These are phyloP conservation scores for Vickermania ingenoplastis DNA, from an alignment of 208 protist genomes.

Conservation along the genomic window DNA sequence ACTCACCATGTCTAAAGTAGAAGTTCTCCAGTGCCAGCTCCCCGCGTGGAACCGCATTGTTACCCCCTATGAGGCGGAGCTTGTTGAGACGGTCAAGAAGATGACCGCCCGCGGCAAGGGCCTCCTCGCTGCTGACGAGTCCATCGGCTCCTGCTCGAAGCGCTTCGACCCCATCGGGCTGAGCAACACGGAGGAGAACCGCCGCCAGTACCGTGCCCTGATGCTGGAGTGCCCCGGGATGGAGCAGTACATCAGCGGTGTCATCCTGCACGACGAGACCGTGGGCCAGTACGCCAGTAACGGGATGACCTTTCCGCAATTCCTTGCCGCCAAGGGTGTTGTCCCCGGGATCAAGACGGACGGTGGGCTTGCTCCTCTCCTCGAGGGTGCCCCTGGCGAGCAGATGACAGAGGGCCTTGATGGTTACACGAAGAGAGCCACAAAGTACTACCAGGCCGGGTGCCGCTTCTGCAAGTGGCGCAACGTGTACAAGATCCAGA, in stretches of 20 bases:
- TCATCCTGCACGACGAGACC: constrained; percentile 96
- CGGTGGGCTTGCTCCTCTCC: constrained; percentile 62
- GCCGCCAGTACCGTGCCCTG: constrained; percentile 91
- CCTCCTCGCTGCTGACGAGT: constrained; percentile 96
- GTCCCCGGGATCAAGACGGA: constrained; percentile 95
- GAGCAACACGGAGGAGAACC: constrained; percentile 92
- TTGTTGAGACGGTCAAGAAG: constrained; percentile 53
- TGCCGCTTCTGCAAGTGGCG: constrained; percentile 97
- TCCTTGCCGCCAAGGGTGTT: constrained; percentile 76
- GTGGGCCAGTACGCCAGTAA: constrained; percentile 87
- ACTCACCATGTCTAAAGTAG: constrained; percentile 58
- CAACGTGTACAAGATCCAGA: constrained; percentile 91
- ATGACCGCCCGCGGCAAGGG: constrained; percentile 90
- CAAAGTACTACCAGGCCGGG: constrained; percentile 92
- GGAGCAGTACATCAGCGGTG: constrained; percentile 92
- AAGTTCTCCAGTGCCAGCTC: constrained; percentile 74
- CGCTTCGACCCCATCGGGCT: constrained; percentile 92
- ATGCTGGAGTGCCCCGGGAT: constrained; percentile 66
- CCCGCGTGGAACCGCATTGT: constrained; percentile 71
- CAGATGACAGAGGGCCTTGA: constrained; percentile 94
- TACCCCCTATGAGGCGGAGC: constrained; percentile 67
- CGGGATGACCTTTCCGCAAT: constrained; percentile 81
- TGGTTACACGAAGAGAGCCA: constrained; percentile 79
- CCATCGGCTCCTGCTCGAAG: constrained; percentile 91
- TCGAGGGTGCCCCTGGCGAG: constrained; percentile 86